Evolutionary conservation across 345 rosid genomes (phyloP).

Genomic region (Corymbia maculata): DNA sequence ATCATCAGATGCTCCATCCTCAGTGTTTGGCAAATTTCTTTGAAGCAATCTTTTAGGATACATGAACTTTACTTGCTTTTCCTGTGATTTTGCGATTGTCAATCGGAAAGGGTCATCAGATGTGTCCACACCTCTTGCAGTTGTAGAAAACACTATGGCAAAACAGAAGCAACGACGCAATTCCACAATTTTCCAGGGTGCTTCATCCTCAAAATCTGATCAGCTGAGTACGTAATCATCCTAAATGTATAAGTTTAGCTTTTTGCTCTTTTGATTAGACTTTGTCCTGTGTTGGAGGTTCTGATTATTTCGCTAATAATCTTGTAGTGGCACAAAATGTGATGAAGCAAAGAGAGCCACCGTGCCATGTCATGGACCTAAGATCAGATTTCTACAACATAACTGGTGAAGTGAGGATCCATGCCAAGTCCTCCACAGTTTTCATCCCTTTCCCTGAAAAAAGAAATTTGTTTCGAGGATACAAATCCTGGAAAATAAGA

Average conservation of each 20-base stretch:
- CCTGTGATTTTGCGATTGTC: conserved; percentile 6
- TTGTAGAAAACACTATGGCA: conserved; percentile 6
- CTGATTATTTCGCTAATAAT: background rate
- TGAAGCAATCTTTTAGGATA: background rate
- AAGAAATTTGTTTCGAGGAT: background rate
- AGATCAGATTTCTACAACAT: conserved; percentile 14
- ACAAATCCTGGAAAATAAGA: conserved; percentile 8
- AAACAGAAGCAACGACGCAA: background rate
- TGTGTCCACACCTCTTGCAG: conserved; percentile 1
- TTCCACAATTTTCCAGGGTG: background rate
- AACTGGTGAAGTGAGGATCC: conserved; percentile 11
- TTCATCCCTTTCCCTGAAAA: background rate
- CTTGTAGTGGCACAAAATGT: background rate
- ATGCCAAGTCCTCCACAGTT: conserved; percentile 7
- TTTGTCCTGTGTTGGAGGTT: background rate
- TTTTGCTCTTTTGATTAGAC: background rate
- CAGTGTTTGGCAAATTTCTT: background rate
- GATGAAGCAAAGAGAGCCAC: background rate
- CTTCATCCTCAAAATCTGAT: background rate
- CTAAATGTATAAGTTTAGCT: background rate
- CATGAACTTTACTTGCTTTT: background rate
- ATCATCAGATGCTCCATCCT: no score
- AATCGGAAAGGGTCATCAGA: conserved; percentile 16
- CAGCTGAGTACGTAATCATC: background rate
- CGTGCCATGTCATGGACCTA: conserved; percentile 1